These are phyloP conservation scores for Macrophomina pseudophaseolina DNA, from an alignment of 2,329 filamentous ascomycete species.

Conservation along the genomic window DNA sequence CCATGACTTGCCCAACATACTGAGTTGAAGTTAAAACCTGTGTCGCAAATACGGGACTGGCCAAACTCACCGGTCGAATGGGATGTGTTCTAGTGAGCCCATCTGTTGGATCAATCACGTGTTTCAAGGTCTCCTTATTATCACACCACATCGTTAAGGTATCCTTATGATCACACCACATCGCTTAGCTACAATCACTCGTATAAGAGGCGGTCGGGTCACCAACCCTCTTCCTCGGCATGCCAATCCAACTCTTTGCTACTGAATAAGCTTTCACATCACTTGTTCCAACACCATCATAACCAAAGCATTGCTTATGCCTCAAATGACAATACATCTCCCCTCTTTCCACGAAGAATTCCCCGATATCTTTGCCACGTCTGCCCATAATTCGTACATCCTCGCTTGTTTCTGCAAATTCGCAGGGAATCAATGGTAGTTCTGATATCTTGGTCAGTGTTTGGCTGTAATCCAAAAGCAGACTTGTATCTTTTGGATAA, in stretches of 20 bases:
- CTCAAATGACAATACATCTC: constrained; percentile 25
- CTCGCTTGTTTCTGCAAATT: neutral
- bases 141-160: no score
- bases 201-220: no score
- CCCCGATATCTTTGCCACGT: constrained; percentile 24
- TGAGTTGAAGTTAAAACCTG: neutral
- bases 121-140: no score
- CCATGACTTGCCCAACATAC: constrained; percentile 29
- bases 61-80: neutral
- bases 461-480: no score
- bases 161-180: no score
- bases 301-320: constrained; percentile 27
- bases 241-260: no score
- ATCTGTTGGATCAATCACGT: no score
- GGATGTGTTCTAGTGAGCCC: constrained; percentile 26
- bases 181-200: no score
- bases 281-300: no score
- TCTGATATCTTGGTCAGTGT: no score
- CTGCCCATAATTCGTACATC: constrained; percentile 13
- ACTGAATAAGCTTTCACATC: no score
- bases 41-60: neutral
- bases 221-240: no score
- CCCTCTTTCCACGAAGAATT: constrained; percentile 28
- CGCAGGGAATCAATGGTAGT: neutral
- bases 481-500: rapidly evolving